Conservation (phyloP, 2,329 filamentous ascomycete species). For the Colletotrichum chrysophilum region DNA sequence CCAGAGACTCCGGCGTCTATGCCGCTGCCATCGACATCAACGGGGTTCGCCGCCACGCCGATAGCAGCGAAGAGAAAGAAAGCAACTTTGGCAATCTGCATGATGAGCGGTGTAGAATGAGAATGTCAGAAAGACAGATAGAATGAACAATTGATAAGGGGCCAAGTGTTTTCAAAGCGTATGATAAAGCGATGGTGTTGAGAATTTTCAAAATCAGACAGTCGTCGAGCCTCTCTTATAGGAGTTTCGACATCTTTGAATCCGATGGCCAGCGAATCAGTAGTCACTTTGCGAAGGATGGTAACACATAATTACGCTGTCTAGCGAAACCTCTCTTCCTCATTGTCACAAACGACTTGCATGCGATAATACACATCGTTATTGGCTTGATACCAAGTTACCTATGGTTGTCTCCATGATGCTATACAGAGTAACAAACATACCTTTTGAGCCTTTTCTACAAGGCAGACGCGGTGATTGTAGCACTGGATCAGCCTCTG, state of each 20-base stretch:
- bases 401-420: fast-evolving
- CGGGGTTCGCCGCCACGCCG: not conserved
- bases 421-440: fast-evolving
- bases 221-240: fast-evolving
- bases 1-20: not conserved
- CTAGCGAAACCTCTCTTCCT: not conserved
- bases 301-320: fast-evolving
- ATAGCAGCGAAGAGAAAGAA: not conserved
- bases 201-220: not conserved
- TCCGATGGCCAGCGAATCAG: fast-evolving
- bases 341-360: not conserved
- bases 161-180: fast-evolving
- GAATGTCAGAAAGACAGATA: fast-evolving
- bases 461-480: too few species aligned
- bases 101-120: not conserved
- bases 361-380: not conserved
- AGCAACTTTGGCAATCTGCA: not conserved
- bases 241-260: fast-evolving
- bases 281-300: fast-evolving
- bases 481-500: not conserved
- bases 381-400: fast-evolving
- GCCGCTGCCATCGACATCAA: not conserved
- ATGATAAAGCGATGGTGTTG: not conserved
- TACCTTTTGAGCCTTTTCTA: too few species aligned
- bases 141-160: not conserved